These are phyloP conservation scores for Populus ilicifolia DNA, from an alignment of 345 rosid species.

Conservation along the genomic window DNA sequence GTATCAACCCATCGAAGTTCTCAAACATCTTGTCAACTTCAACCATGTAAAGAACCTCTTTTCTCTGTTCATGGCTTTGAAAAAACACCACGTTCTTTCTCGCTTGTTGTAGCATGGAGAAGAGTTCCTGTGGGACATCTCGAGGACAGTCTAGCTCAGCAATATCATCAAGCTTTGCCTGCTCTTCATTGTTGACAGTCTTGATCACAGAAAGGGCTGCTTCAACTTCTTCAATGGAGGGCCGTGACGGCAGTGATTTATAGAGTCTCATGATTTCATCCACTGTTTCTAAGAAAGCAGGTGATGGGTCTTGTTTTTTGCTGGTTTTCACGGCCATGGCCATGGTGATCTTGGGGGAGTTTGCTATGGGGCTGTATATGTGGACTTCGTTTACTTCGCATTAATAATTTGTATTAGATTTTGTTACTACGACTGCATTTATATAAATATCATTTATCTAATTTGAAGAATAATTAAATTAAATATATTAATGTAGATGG, in stretches of 20 bases:
- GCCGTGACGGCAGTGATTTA: conserved; percentile 57
- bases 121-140: conserved; percentile 49
- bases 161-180: conserved; percentile 44
- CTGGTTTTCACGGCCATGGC: conserved; percentile 40
- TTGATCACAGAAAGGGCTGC: conserved; percentile 52
- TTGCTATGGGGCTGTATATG: background rate
- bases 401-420: background rate
- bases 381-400: background rate
- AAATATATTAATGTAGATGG: background rate
- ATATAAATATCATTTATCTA: background rate
- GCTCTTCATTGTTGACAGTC: conserved; percentile 41
- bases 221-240: conserved; percentile 52
- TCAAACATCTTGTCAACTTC: conserved; percentile 46
- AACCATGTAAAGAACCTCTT: conserved; percentile 48
- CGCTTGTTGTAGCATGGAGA: conserved; percentile 37
- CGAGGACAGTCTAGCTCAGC: conserved; percentile 27
- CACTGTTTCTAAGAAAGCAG: conserved; percentile 37
- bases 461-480: background rate
- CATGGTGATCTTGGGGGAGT: background rate
- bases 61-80: conserved; percentile 47
- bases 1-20: conserved; percentile 50
- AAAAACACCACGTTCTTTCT: conserved; percentile 42
- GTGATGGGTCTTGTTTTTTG: conserved; percentile 27
- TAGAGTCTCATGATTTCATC: conserved; percentile 50
- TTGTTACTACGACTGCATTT: background rate